phyloP scores from a whole-genome alignment of 1,284 basidiomycete species.

The Bjerkandera adusta region DNA sequence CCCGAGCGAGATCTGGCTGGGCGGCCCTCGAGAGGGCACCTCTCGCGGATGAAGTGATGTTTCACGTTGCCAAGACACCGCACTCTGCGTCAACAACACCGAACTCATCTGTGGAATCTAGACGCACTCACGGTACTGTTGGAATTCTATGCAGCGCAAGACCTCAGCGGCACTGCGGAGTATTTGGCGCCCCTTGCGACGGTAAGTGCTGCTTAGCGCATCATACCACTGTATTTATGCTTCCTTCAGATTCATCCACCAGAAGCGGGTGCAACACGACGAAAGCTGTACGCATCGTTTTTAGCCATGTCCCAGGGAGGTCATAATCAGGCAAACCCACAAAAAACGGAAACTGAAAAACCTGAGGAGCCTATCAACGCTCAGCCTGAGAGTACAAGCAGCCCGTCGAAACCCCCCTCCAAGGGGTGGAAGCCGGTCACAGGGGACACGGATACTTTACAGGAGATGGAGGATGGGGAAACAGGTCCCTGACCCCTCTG shows the following conservation, averaged over 20 bases:
- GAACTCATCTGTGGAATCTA: slow-evolving; percentile 25
- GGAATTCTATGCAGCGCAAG: slow-evolving; percentile 71
- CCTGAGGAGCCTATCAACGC: no score
- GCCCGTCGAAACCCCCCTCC: slow-evolving; percentile 2
- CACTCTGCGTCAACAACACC: background rate
- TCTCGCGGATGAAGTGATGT: no score
- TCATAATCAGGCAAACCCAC: no score
- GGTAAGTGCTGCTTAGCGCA: slow-evolving; percentile 37
- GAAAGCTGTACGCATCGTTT: slow-evolving; percentile 26
- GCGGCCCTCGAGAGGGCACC: no score
- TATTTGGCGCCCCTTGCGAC: slow-evolving; percentile 49
- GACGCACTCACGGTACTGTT: slow-evolving; percentile 64
- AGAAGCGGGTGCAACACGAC: slow-evolving; percentile 17
- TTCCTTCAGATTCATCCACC: slow-evolving; percentile 44
- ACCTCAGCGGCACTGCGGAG: slow-evolving; percentile 42
- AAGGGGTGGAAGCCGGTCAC: slow-evolving; percentile 10
- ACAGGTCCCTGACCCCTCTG: no score
- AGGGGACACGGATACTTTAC: no score
- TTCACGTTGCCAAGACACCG: no score
- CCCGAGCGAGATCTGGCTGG: no score
- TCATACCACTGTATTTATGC: slow-evolving; percentile 6
- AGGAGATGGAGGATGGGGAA: no score
- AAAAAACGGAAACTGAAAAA: no score
- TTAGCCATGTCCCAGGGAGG: slow-evolving; percentile 16
- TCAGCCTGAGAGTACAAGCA: no score